Base-by-base conservation (phyloP, 2,329 filamentous ascomycete genomes). In the Metarhizium rileyi region DNA sequence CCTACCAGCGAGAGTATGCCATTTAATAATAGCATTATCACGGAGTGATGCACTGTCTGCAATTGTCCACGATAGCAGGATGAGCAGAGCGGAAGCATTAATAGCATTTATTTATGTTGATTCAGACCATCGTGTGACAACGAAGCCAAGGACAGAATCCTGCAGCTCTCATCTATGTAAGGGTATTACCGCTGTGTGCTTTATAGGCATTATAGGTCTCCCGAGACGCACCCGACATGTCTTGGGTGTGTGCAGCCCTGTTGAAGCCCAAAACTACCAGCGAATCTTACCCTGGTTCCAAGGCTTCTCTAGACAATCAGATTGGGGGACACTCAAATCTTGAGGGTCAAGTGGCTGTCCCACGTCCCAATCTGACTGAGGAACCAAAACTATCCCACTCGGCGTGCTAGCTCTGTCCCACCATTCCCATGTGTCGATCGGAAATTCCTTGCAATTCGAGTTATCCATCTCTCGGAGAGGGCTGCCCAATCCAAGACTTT, bases 1-100 rank as follows among this genome's bases (percentile, higher is more conserved):
- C 61, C 0, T 66, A 66, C 46, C 53, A 59, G 35, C 50, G 57
- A 10, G 62, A 65, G 44, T 36, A 50, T 36, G 8, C n/a, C 33
- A 36, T 12, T 4, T 20, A 7, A 8, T 18, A n/a, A 38, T 22
- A 7, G 35, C 6, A 38, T 9, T 38, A 9, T 8, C 35, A 16
- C 5, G 4, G 10, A 6, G 14, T 44, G 22, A 12, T 6, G 14
- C 4, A 6, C 22, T 20, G 16, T 26, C 8, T 14, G 22, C 4
- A 5, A 38, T n/a, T 16, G 7, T n/a, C 10, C 20, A 1, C 30
- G 8, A 33, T 10, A 33, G 16, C 14, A 33, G 30, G 8, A 3
- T 33, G 5, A 10, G 30, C 12, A 14, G 16, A 16, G 30, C 30
- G 10, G 30, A 33, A 10, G 30, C 7, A 33, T 33, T 16, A 14